These are phyloP conservation scores for Grosmannia serpens DNA, from an alignment of 2,329 filamentous ascomycete genomes.

Conservation along the genomic window DNA sequence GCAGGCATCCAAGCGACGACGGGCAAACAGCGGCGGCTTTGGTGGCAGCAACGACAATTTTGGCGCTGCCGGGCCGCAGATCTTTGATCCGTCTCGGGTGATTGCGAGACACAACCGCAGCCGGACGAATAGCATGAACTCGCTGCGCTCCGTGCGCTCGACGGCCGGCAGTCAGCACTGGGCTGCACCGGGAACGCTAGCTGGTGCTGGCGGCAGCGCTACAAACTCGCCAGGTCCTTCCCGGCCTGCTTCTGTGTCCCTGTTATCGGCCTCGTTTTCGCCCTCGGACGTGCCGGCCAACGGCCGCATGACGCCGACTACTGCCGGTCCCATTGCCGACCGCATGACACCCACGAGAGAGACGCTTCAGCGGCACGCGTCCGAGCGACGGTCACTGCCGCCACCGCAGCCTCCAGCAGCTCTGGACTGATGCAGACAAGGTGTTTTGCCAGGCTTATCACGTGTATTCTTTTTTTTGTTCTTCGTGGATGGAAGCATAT, in stretches of 20 bases:
- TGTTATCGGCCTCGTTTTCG: neutral
- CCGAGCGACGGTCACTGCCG: conserved; percentile 6
- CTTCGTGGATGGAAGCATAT: neutral
- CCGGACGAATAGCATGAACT: conserved; percentile 8
- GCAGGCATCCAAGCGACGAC: neutral
- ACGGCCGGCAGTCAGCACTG: neutral
- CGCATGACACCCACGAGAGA: conserved; percentile 9
- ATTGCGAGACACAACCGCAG: conserved; percentile 9
- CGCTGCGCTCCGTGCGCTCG: conserved; percentile 7
- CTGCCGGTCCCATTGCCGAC: neutral
- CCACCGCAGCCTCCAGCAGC: neutral
- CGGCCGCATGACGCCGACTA: neutral
- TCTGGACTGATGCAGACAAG: neutral
- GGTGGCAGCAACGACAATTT: neutral
- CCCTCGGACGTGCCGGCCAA: neutral
- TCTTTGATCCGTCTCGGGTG: conserved; percentile 9
- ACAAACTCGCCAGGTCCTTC: neutral
- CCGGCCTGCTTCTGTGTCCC: neutral
- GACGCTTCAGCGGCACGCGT: conserved; percentile 6
- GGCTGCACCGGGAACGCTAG: neutral
- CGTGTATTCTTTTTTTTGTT: neutral
- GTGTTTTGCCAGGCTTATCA: neutral
- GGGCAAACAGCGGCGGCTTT: conserved; percentile 2
- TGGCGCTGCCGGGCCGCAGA: neutral
- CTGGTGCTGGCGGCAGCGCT: neutral